Evolutionary conservation across 345 rosid genomes (phyloP).

Genomic region (Arabis hirsuta): DNA sequence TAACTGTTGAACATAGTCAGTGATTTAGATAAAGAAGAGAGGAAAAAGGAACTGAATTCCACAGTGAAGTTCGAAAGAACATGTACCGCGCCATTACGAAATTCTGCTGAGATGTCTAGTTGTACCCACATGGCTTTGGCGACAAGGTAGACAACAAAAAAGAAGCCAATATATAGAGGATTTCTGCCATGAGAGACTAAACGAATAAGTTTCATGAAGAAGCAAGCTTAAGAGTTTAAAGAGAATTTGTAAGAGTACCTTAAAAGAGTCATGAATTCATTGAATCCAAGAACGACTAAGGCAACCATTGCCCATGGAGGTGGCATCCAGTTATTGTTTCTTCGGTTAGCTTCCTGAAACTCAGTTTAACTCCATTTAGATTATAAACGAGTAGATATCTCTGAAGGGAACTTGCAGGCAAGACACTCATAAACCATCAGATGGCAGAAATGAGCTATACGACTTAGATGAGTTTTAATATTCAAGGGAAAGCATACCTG

Average conservation of each 20-base stretch:
- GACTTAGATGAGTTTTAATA: too few relatives aligned
- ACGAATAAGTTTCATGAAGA: not conserved
- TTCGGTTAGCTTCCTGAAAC: constrained; percentile 93
- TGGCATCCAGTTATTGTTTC: constrained; percentile 95
- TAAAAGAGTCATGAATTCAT: constrained; percentile 96
- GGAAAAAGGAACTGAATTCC: constrained; percentile 26
- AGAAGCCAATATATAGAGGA: too few relatives aligned
- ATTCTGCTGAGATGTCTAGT: too few relatives aligned
- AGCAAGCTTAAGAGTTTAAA: constrained; percentile 7
- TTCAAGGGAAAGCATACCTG: constrained; percentile 56
- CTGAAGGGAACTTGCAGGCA: too few relatives aligned
- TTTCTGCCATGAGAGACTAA: too few relatives aligned
- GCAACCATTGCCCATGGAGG: constrained; percentile 99
- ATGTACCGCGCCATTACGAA: constrained; percentile 19
- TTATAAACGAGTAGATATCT: not conserved
- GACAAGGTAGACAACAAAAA: too few relatives aligned
- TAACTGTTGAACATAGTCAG: constrained; percentile 49
- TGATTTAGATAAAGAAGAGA: constrained; percentile 4
- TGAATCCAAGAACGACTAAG: constrained; percentile 81
- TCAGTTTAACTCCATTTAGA: constrained; percentile 15
- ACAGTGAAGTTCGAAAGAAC: constrained; percentile 38
- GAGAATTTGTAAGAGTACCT: constrained; percentile 52
- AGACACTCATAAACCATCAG: too few relatives aligned
- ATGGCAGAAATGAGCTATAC: too few relatives aligned
- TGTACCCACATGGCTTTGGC: too few relatives aligned